Evolutionary conservation across 768 basidiomycete species (phyloP), one percentile per base, ranked within the genome.

Genomic region (Leccinum imitatum): DNA sequence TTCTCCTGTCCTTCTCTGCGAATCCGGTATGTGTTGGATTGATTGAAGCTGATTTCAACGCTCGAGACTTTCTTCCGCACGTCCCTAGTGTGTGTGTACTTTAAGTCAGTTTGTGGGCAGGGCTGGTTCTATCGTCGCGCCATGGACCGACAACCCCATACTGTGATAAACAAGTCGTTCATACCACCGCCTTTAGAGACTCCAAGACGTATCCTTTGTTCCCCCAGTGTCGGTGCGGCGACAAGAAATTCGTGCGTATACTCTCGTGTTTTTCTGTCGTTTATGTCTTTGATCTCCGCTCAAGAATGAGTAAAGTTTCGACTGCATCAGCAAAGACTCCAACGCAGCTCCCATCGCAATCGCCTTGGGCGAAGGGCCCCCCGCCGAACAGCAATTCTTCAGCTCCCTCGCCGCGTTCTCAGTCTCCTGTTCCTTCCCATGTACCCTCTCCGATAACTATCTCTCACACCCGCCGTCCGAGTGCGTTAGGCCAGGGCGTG

Each of bases 241-340:
- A 25, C 25, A 25, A 25, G 25, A 25, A 77, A 79, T 76, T 77
- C 78, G 74, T 77, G 67, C 73, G 78, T 78, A 63, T 66, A 63
- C 46, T 37, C 2, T 68, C 57, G 69, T 68, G 10, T 33, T 54
- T 13, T 39, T 39, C 39, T 39, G 39, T 39, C 17, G 3, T 39
- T 39, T 17, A 17, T 8, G 15, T 39, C 6, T 39, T 15, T 39
- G 6, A 17, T 17, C 6, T 17, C 15, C 15, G 37, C 46, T 33
- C 9, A 65, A 92, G 90, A 92, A 95, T 95, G 93, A 95, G 91
- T 91, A 94, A 89, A 87, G 85, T 84, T 78, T 86, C 90, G 67
- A 84, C 88, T 76, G 81, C 84, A 76, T 79, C 89, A 76, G 79
- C 79, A 78, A 88, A 87, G 85, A 87, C 79, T 80, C 82, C 83